Base-by-base conservation (phyloP, 23 red algal species). In the Cyanidiococcus yangmingshanensis region DNA sequence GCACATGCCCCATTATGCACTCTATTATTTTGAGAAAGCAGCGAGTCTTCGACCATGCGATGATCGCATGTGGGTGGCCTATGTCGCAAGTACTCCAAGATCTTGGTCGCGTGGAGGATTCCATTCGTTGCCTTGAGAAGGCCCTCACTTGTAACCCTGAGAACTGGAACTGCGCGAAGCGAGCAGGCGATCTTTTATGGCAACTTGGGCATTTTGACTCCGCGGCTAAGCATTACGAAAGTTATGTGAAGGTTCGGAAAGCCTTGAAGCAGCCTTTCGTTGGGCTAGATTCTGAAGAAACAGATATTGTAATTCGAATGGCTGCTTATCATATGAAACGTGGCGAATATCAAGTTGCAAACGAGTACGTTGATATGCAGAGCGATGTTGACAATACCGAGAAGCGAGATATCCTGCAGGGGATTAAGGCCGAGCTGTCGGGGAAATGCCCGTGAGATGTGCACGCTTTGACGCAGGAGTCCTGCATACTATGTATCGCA, bases 1-100 rank as follows among this genome's bases (percentile, higher is more conserved):
- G 26, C 75, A 76, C 79, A 89, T 91, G 93, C 93, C 93, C 0
- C 39, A 81, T 30, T 91, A 89, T 75, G 85, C 93, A 32, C 79
- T 97, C 35, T 91, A 91, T 77, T 97, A 97, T 75, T 97, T 87
- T 82, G 77, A 87, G 74, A 87, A 89, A 40, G 93, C 87, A 16
- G 93, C 88, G n/a, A 57, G 83, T 31, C 41, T 97, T 67, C 81
- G 93, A 58, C 93, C 93, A 39, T 68, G 68, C 25, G 93, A 97
- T 63, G 75, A 59, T 27, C 81, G 93, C 29, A 97, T 97, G 93
- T 97, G 93, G 93, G 83, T 58, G 75, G 93, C 88, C n/a, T 0
- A 75, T 97, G 25, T 87, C 81, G 21, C 85, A 89, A 68, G 77
- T 74, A 27, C 86, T 82, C 37, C 74, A 97, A 67, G 93, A 97